These are phyloP conservation scores for Fusarium floridanum DNA, from an alignment of 2,329 filamentous ascomycete genomes.

Conservation along the genomic window DNA sequence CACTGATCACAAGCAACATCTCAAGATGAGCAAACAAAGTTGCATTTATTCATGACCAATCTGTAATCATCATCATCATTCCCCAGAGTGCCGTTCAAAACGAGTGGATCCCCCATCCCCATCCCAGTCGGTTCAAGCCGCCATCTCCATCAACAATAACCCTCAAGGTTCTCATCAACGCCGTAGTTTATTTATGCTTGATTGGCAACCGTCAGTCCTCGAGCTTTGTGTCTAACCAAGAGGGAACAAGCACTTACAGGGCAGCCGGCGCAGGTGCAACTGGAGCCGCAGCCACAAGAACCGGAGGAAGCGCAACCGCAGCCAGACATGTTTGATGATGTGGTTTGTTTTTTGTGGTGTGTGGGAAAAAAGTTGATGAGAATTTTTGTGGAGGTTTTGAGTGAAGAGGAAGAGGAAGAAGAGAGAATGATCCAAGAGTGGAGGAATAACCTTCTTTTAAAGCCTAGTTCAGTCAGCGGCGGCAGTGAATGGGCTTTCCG, in stretches of 20 bases:
- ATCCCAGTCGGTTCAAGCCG: slow-evolving; percentile 4
- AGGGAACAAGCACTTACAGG: slow-evolving; percentile 52
- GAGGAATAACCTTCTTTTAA: slow-evolving; percentile 24
- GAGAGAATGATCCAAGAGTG: slow-evolving; percentile 15
- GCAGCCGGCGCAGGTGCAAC: slow-evolving; percentile 59
- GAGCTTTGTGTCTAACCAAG: slow-evolving; percentile 16
- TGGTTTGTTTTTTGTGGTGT: slow-evolving; percentile 15
- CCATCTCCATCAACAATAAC: slow-evolving; percentile 17
- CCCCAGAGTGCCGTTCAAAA: slow-evolving; percentile 12
- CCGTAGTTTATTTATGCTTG: slow-evolving; percentile 47
- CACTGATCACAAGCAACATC: slow-evolving; percentile 1
- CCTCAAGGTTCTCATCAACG: slow-evolving; percentile 45
- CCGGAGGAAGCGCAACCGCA: slow-evolving; percentile 58
- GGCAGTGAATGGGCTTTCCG: neutral
- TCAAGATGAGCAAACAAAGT: neutral
- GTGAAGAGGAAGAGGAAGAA: slow-evolving; percentile 23
- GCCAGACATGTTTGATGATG: slow-evolving; percentile 52
- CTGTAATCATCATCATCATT: neutral
- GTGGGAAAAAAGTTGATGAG: neutral
- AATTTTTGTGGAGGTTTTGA: slow-evolving; percentile 2
- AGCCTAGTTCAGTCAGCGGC: slow-evolving; percentile 3
- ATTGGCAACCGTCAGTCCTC: slow-evolving; percentile 40
- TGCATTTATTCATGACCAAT: slow-evolving; percentile 17
- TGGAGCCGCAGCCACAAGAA: slow-evolving; percentile 57
- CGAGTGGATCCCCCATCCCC: slow-evolving; percentile 41